Base-by-base conservation (phyloP, 257 asterid genomes). In the Hygrophila difformis region DNA sequence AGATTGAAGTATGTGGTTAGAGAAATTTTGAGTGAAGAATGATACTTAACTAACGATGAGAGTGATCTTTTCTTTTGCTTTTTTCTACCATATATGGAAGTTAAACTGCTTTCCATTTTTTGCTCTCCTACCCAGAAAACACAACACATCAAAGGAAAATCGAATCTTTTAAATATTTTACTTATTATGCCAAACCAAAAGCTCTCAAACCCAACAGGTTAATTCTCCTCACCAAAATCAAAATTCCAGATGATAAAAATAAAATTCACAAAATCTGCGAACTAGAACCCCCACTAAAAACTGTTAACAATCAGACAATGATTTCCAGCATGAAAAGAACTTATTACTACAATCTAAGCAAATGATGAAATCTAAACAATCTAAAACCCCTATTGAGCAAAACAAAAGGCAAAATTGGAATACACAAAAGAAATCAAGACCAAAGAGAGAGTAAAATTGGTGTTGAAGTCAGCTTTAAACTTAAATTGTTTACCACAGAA, bases 401-500 rank as follows among this genome's bases (percentile, higher is more conserved):
- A 26, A 52, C 53, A n/a, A 28, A 40, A 24, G 36, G 7, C 12
- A 24, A 24, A 24, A 24, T 24, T 7, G 29, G 7, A 43, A 26
- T 46, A 2, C 49, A 14, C 48, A 39, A 14, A 12, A 57, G 34
- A 20, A 24, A 8, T 12, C 11, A 11, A 20, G 41, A 46, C 8
- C n/a, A 57, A 56, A 40, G 4, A 41, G 12, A 37, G 13, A 53
- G 7, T 24, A 24, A 7, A 24, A 24, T 3, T 2, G 7, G 7
- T 24, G 29, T 7, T 24, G 29, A 24, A 24, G n/a, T n/a, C n/a
- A n/a, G n/a, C n/a, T n/a, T n/a, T 24, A 24, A 24, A 24, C 3
- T 3, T 2, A 24, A 24, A 24, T 7, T 3, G 10, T 57, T 37
- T 76, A 83, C 93, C 93, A 58, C 34, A 18, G 78, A 81, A 31